phyloP scores from a whole-genome alignment of 1,284 basidiomycete species.

The Ceratobasidium sp. region DNA sequence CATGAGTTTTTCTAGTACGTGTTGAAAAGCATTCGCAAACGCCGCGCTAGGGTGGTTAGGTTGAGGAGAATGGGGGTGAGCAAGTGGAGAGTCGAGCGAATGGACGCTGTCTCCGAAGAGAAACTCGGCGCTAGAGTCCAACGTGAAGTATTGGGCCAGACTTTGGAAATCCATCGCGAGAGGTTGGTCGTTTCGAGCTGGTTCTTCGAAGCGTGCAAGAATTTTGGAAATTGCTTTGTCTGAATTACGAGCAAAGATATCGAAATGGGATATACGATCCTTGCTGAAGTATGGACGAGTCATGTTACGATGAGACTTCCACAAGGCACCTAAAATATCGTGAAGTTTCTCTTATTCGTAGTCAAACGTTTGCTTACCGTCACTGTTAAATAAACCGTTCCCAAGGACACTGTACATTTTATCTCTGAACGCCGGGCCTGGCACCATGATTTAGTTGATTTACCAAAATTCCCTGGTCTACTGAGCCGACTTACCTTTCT shows the following conservation, averaged over 20 bases:
- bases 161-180: conserved; percentile 27
- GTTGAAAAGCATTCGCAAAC: conserved; percentile 74
- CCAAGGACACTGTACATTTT: conserved; percentile 42
- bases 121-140: conserved; percentile 47
- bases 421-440: conserved; percentile 23
- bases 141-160: conserved; percentile 24
- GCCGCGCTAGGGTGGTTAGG: conserved; percentile 69
- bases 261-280: conserved; percentile 42
- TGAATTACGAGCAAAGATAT: conserved; percentile 41
- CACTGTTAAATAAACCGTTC: conserved; percentile 44
- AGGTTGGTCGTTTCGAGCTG: conserved; percentile 40
- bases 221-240: conserved; percentile 37
- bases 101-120: conserved; percentile 46
- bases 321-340: conserved; percentile 52
- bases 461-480: not conserved
- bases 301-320: conserved; percentile 54
- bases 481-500: conserved; percentile 49
- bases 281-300: conserved; percentile 45
- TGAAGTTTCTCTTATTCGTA: not conserved
- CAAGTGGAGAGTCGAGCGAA: conserved; percentile 42
- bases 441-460: no score
- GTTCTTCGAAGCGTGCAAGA: conserved; percentile 37
- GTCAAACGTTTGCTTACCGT: conserved; percentile 47
- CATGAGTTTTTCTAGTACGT: conserved; percentile 69
- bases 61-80: conserved; percentile 60